Evolutionary conservation across 2,329 filamentous ascomycete genomes (phyloP).

Genomic region (Hypoxylon sp.): DNA sequence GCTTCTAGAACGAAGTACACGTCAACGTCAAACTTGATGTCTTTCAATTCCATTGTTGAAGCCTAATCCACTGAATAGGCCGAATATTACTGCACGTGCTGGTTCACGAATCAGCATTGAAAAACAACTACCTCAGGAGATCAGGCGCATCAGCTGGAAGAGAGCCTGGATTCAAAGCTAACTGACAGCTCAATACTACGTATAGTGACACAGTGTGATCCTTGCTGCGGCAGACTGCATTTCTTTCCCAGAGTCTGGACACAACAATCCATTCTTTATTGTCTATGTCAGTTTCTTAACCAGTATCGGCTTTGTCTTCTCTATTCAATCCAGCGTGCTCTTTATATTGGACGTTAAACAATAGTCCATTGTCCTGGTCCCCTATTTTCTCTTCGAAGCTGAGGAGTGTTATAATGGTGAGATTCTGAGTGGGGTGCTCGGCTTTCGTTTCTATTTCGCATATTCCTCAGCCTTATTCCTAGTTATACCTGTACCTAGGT

Average conservation of each 20-base stretch:
- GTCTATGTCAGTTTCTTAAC: conserved; percentile 26
- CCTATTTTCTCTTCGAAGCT: conserved; percentile 19
- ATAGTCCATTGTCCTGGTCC: conserved; percentile 17
- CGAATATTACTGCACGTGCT: not conserved
- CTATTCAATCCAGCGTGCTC: conserved; percentile 19
- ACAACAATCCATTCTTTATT: conserved; percentile 21
- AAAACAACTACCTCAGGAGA: not conserved
- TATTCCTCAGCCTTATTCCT: conserved; percentile 19
- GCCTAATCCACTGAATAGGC: conserved; percentile 6
- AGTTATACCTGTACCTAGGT: conserved; percentile 8
- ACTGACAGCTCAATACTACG: conserved; percentile 11
- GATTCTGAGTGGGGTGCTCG: conserved; percentile 23
- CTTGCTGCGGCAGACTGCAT: conserved; percentile 14
- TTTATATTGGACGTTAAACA: conserved; percentile 24
- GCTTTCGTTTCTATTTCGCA: conserved; percentile 5
- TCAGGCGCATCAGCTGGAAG: not conserved
- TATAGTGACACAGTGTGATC: conserved; percentile 23
- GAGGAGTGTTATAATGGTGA: conserved; percentile 34
- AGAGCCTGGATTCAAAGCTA: conserved; percentile 1
- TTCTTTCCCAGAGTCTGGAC: conserved; percentile 6
- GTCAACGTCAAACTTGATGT: conserved; percentile 21
- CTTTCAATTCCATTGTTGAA: conserved; percentile 12
- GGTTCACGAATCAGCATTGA: conserved; percentile 8
- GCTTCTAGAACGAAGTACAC: conserved; percentile 13
- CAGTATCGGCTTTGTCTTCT: conserved; percentile 9